These are phyloP conservation scores for Naganishia antarctica DNA, from an alignment of 768 basidiomycete genomes.

Conservation along the genomic window DNA sequence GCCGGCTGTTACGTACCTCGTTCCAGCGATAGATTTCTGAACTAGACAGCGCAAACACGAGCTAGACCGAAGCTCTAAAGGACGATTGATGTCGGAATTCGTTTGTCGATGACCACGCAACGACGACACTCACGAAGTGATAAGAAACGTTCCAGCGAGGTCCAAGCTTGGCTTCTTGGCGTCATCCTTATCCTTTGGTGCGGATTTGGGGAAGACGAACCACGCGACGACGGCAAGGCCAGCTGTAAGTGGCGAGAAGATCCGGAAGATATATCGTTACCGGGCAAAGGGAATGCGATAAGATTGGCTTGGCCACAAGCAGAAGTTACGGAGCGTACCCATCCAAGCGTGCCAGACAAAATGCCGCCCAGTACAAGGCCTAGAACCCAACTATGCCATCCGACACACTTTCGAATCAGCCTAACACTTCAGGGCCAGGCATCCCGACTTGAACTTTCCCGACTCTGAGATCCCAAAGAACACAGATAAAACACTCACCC, in stretches of 20 bases:
- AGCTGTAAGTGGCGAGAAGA: background rate
- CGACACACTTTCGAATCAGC: no score
- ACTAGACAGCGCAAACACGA: conserved; percentile 5
- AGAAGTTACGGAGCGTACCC: background rate
- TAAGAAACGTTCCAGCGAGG: no score
- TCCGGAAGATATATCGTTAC: background rate
- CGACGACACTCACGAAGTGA: no score
- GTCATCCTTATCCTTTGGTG: background rate
- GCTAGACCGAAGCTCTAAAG: background rate
- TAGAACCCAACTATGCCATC: background rate
- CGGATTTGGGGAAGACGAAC: background rate
- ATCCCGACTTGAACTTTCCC: no score
- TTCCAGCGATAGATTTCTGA: conserved; percentile 2
- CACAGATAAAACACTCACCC: conserved; percentile 6
- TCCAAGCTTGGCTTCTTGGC: no score
- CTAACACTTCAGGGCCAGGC: no score
- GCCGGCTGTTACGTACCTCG: background rate
- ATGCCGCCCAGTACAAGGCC: background rate
- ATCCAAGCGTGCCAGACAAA: background rate
- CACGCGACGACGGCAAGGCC: background rate
- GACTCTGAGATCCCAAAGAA: no score
- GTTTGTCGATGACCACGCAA: no score
- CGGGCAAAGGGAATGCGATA: no score
- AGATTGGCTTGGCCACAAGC: no score
- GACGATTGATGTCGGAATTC: no score